These are phyloP conservation scores for Saccharomyces hybrid DNA, from an alignment of 1,139 yeast genomes.

Conservation along the genomic window DNA sequence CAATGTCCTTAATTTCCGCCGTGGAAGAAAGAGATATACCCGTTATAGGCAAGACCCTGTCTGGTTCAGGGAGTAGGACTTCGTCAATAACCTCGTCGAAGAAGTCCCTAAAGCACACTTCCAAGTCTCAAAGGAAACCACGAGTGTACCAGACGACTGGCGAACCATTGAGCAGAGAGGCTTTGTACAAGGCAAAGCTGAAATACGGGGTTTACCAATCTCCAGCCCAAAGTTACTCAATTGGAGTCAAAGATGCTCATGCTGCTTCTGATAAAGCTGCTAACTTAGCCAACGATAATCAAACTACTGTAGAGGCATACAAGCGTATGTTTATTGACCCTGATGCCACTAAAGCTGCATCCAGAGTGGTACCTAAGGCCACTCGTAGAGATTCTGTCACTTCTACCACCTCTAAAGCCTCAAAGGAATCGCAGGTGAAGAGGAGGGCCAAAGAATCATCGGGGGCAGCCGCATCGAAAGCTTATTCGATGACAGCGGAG, in stretches of 20 bases:
- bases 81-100: constrained; percentile 10
- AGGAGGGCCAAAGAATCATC: constrained; percentile 8
- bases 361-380: not conserved
- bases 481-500: constrained; percentile 20
- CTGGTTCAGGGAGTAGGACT: constrained; percentile 7
- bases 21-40: constrained; percentile 15
- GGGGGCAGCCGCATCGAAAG: constrained; percentile 28
- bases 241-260: constrained; percentile 51
- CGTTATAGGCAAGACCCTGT: constrained; percentile 4
- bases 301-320: constrained; percentile 57
- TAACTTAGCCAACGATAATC: constrained; percentile 59
- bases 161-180: constrained; percentile 58
- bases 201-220: constrained; percentile 41
- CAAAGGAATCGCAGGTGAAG: not conserved
- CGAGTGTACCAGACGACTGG: constrained; percentile 44
- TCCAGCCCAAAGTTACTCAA: constrained; percentile 34
- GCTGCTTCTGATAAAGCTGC: constrained; percentile 72
- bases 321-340: constrained; percentile 50
- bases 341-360: constrained; percentile 29
- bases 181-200: constrained; percentile 62
- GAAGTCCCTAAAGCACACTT: not conserved
- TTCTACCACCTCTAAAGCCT: constrained; percentile 6
- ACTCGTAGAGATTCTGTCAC: not conserved
- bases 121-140: not conserved
- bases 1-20: constrained; percentile 32